Evolutionary conservation across 2,329 filamentous ascomycete genomes (phyloP).

Genomic region (Verticillium dahliae): DNA sequence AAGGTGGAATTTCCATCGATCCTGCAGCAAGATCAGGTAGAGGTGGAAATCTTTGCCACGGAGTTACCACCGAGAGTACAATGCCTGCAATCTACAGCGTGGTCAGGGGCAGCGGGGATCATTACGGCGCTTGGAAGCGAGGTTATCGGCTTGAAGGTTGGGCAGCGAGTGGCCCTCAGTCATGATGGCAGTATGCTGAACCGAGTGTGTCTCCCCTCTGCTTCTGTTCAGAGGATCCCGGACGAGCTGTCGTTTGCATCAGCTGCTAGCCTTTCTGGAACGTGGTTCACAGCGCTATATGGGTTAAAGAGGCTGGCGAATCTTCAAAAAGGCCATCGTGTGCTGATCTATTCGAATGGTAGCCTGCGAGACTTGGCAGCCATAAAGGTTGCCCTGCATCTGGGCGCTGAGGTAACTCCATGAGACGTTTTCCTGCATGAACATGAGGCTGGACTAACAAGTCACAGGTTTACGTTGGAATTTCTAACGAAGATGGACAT

Average conservation of each 20-base stretch:
- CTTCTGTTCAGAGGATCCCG: constrained; percentile 1
- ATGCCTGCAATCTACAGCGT: neutral
- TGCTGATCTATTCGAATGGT: constrained; percentile 16
- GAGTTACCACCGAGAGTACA: neutral
- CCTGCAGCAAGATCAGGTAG: neutral
- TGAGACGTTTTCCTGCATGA: too few relatives aligned
- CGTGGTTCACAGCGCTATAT: constrained; percentile 6
- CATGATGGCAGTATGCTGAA: constrained; percentile 5
- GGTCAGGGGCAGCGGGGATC: neutral
- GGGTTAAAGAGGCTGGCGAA: constrained; percentile 18
- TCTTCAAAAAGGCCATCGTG: constrained; percentile 13
- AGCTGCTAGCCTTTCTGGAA: neutral
- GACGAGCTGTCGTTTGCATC: neutral
- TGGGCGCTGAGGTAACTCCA: neutral
- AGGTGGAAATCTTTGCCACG: constrained; percentile 5
- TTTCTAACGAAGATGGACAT: neutral
- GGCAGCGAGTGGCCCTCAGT: neutral
- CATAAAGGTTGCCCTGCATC: constrained; percentile 1
- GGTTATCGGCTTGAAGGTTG: neutral
- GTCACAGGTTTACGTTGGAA: neutral
- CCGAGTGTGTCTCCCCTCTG: neutral
- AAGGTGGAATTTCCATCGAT: neutral
- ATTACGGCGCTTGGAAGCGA: neutral
- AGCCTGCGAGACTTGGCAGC: constrained; percentile 13
- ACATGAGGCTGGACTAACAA: neutral